Base-by-base conservation (phyloP, 2,329 filamentous ascomycete genomes). In the Hypoxylon sp. region DNA sequence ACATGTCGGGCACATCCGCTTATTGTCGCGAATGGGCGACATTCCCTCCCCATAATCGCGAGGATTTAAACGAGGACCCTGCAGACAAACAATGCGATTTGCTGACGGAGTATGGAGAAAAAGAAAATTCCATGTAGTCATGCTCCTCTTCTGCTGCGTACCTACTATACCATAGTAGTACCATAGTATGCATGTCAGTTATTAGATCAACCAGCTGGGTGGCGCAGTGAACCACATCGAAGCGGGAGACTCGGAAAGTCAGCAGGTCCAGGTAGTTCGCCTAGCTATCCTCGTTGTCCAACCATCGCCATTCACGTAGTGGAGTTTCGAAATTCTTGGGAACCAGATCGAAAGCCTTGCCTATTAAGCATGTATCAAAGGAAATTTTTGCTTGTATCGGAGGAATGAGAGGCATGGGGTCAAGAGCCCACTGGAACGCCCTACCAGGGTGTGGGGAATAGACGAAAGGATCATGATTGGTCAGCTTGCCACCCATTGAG, bases 401-500 rank as follows among this genome's bases (percentile, higher is more conserved):
- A 35, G 50, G 42, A 51, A 55, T 50, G 35, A 5, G 55, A 50
- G 60, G n/a, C 13, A 55, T 26, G 58, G 59, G 26, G 13, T 26
- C n/a, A 53, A 17, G 50, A 33, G 17, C 50, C 50, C 52, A 53
- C 39, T 51, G 42, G 55, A 37, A 58, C 51, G 44, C 33, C 50
- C 50, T 5, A 33, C 68, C 52, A 63, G 65, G 68, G 54, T 63
- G 54, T 63, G 13, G 44, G 35, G 13, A 29, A 26, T 3, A 22
- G 37, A 46, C 33, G n/a, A 22, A 44, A 24, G 51, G 19, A 46
- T 33, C 11, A 54, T 68, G 60, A 71, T 71, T 71, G 66, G 69
- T 39, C 14, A 65, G 66, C 66, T 63, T 68, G 68, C 65, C 62
- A 62, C 66, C 66, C 31, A 33, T 46, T 44, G 37, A 53, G 50